A percentile compares a stretch with the other conserved stretches of the same genome.
phyloP scores from a whole-genome alignment of 2,329 filamentous ascomycete species.

The Clarireedia monteithiana region DNA sequence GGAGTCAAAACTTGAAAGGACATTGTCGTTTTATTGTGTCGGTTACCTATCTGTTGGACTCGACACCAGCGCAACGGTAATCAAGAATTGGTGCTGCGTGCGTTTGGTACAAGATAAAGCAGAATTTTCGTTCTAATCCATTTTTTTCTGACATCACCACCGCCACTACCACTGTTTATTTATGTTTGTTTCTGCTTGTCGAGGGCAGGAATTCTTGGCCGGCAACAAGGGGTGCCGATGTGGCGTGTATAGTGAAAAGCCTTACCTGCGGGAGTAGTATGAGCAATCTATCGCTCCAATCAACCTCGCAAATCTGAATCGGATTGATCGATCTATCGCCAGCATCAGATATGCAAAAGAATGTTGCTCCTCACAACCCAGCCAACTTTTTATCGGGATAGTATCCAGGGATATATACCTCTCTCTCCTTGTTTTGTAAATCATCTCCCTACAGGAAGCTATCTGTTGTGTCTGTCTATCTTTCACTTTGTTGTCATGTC shows the following conservation, averaged over 20 bases:
- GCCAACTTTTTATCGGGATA: slow-evolving; percentile 1
- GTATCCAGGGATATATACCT: slow-evolving; percentile 5
- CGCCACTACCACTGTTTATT: background rate
- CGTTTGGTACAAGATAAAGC: too few relatives aligned
- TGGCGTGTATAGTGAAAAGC: slow-evolving; percentile 2
- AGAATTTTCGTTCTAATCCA: too few relatives aligned
- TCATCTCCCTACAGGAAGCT: background rate
- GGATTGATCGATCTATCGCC: slow-evolving; percentile 4
- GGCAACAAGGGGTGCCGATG: slow-evolving; percentile 1
- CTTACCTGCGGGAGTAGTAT: slow-evolving; percentile 4
- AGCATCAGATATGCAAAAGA: slow-evolving; percentile 4
- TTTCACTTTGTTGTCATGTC: background rate
- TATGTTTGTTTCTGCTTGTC: background rate
- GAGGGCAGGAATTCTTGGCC: background rate
- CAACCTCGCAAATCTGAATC: background rate
- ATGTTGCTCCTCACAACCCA: background rate
- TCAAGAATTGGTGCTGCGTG: too few relatives aligned
- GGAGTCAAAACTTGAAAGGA: background rate
- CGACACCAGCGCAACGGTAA: too few relatives aligned
- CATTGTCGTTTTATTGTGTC: too few relatives aligned
- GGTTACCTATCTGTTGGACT: too few relatives aligned
- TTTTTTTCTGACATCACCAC: too few relatives aligned
- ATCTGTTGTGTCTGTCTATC: background rate
- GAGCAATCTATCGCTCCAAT: background rate
- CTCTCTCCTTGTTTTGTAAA: slow-evolving; percentile 8